Base-by-base conservation (phyloP, 1,284 basidiomycete genomes). In the Cryptococcus deneoformans region DNA sequence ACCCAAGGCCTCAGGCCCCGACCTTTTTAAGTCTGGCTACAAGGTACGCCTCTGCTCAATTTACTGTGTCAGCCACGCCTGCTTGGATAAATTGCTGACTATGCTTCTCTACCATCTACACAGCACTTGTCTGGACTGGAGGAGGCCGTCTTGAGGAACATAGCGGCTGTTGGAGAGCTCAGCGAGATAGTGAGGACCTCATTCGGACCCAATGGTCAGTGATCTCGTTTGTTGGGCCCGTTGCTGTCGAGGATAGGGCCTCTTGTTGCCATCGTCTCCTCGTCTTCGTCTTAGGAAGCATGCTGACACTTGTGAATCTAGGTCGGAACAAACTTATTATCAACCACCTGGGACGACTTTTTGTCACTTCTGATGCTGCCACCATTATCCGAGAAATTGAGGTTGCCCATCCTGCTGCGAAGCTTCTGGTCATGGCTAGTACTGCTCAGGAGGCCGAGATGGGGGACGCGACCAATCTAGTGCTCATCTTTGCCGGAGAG, bases 331-430 rank as follows among this genome's bases (percentile, higher is more conserved):
- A 96, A 78, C 86, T 97, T 60, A 81, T 97, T 71, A 93, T 97
- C 80, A 97, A 97, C 78, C 96, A 99, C 79, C 83, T 99, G 46
- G 93, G 93, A 57, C 85, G 87, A 72, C 83, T 98, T 50, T 99
- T 99, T 78, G 94, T 99, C 58, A 99, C 96, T 36, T 96, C 92
- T 50, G 96, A 99, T 84, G 95, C 96, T 7, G 96, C 96, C 9
- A 99, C 96, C 57, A 99, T 99, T 79, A 94, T 99, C 73, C 86
- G 90, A 64, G 96, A 99, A 34, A 50, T 50, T 36, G 49, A 50
- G 29, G 49, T 50, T 16, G 49, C 49, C 16, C 49, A 50, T 38
- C 96, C 96, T 0, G 95, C 95, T 5, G 96, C 93, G 36, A 99
- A 98, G 78, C 82, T 99, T 9, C 81, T 99, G 11, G 95, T 99